Conservation (phyloP, 83 land plant genomes). For the Thuja plicata region DNA sequence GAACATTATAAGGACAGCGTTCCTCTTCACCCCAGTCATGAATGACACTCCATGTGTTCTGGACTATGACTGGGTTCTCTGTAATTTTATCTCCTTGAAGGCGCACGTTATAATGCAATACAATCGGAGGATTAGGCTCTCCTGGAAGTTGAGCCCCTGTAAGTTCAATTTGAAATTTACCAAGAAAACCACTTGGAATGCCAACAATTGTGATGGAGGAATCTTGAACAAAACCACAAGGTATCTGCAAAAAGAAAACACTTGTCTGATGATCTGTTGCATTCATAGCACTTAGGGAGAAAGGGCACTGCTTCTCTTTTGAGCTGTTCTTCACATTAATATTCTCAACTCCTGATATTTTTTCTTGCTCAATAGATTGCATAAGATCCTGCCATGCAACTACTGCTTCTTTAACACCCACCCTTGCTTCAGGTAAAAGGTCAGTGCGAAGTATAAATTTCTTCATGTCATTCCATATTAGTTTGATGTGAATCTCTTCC, state of each 20-base stretch:
- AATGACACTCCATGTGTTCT: conserved; percentile 81
- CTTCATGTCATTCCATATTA: conserved; percentile 62
- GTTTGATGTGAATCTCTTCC: conserved; percentile 47
- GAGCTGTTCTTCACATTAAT: conserved; percentile 15
- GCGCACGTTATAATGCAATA: conserved; percentile 86
- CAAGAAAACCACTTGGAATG: conserved; percentile 64
- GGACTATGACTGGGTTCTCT: conserved; percentile 83
- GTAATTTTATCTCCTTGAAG: conserved; percentile 81
- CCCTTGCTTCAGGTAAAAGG: conserved; percentile 54
- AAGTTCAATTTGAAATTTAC: conserved; percentile 75
- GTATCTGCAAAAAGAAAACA: conserved; percentile 44
- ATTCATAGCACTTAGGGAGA: conserved; percentile 62
- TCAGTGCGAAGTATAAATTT: conserved; percentile 33
- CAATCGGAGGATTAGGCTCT: conserved; percentile 84
- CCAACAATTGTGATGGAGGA: conserved; percentile 88
- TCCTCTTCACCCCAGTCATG: conserved; percentile 86
- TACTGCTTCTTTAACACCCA: conserved; percentile 63
- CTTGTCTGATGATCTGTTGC: conserved; percentile 32
- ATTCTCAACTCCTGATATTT: conserved; percentile 19
- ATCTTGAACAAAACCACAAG: conserved; percentile 90
- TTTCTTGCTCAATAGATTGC: conserved; percentile 46
- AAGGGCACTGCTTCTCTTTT: conserved; percentile 76
- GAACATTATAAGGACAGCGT: conserved; percentile 69
- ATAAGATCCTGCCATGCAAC: conserved; percentile 68
- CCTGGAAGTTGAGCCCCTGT: conserved; percentile 65